phyloP scores from a whole-genome alignment of 306 rosid genomes.

The Corylus heterophylla region DNA sequence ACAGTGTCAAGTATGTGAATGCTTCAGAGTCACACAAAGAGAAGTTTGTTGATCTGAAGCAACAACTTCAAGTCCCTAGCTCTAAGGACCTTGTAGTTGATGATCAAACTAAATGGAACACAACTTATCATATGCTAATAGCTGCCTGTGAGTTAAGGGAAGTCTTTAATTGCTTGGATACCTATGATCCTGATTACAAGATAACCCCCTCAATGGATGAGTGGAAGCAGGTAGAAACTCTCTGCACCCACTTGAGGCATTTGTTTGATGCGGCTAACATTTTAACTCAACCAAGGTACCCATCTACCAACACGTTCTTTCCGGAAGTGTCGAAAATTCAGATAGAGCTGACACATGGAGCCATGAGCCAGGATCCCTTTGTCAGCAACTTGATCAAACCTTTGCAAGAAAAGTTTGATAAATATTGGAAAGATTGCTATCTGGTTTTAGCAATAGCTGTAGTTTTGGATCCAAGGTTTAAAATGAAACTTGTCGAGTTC shows the following conservation, averaged over 20 bases:
- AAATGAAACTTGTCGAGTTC: constrained; percentile 72
- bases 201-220: constrained; percentile 57
- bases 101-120: constrained; percentile 74
- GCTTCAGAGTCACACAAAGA: constrained; percentile 61
- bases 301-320: constrained; percentile 73
- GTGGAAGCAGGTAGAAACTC: constrained; percentile 73
- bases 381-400: constrained; percentile 62
- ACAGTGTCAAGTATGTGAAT: constrained; percentile 77
- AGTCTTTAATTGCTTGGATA: constrained; percentile 76
- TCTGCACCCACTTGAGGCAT: constrained; percentile 64
- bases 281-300: constrained; percentile 52
- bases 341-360: constrained; percentile 57
- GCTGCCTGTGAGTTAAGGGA: constrained; percentile 79
- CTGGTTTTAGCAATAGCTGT: constrained; percentile 75
- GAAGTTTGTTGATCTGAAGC: constrained; percentile 71
- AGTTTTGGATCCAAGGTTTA: constrained; percentile 86
- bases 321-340: constrained; percentile 69
- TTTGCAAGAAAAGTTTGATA: constrained; percentile 66
- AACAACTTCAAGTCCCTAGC: constrained; percentile 76
- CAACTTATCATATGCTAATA: constrained; percentile 80
- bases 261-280: constrained; percentile 66
- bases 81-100: constrained; percentile 57
- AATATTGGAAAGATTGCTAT: constrained; percentile 83
- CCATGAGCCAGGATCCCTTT: constrained; percentile 69
- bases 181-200: constrained; percentile 53